Base-by-base conservation (phyloP, 148 eudicot species). In the Suaeda aralocaspica region DNA sequence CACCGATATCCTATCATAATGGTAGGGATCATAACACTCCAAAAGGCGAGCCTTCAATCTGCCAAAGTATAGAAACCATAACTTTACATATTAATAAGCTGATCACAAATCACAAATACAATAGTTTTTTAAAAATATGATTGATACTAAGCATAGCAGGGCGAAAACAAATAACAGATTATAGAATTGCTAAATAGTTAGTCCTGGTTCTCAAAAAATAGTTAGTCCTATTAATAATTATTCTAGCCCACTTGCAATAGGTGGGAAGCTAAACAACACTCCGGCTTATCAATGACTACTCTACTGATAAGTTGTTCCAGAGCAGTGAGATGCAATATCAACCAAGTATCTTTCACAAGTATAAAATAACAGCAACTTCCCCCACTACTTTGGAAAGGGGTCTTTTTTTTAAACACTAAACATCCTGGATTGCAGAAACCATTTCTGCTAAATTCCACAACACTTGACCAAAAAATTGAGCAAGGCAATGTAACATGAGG, bases 41-140 rank as follows among this genome's bases (percentile, higher is more conserved):
- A 87, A 63, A 25, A 85, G 71, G 66, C 75, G 70, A 71, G 92
- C 87, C 78, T 79, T 84, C 67, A 84, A 81, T 66, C 97, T 91
- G 81, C 45, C 69, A 71, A 42, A 65, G 25, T 59, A 80, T 57
- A 69, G 24, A 60, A 12, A 52, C n/a, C n/a, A 22, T 41, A 39
- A 24, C n/a, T 36, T 26, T 64, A 3, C n/a, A 69, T 22, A 10
- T 2, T 56, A 3, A 60, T 39, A 72, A 21, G n/a, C 42, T 42
- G 30, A 59, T 64, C 41, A 39, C 42, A 26, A 36, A n/a, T 41
- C 48, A 60, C 44, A 64, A 21, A 53, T 28, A 50, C 9, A 55
- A 34, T n/a, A 39, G 51, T 18, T 34, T 26, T 41, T 29, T 15
- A 25, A 44, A 9, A 39, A 50, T n/a, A n/a, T n/a, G n/a, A n/a